Evolutionary conservation across 495 filamentous ascomycete species (phyloP), one percentile per base, ranked within the genome.

Genomic region (Acidomyces sp.): DNA sequence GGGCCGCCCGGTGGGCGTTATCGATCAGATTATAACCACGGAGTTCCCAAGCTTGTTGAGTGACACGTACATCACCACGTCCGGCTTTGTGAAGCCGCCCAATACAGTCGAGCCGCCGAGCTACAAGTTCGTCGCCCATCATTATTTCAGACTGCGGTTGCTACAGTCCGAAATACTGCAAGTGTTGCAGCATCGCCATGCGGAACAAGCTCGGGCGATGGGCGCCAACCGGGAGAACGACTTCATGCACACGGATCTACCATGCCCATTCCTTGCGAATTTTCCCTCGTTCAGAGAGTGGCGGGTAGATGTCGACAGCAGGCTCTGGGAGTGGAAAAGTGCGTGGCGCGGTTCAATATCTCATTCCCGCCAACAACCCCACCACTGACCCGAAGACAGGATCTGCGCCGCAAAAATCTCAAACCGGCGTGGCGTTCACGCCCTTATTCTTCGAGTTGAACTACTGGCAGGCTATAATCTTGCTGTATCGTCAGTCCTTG

Each of bases 401-500:
- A 32, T 72, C 75, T 27, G 79, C 85, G 2, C 88, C 88, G 1
- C 75, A 66, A 2, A 79, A 77, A 45, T 56, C 71, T 16, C 77
- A 92, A 21, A 92, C 80, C 0, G 86, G 86, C 6, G 88, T 96
- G 17, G 71, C 73, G 6, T 95, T 96, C 58, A 80, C 78, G 4
- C 74, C 80, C 6, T 75, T 92, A 34, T 87, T 95, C 48, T 64
- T 95, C 4, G 84, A 94, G 45, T 61, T 96, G 34, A 96, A 96
- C 55, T 96, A 95, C 56, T 96, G 86, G 85, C 88, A 96, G 58
- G 82, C 85, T n/a, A 75, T 95, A 39, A 92, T 96, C 48, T 82
- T 93, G 83, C 72, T 96, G 3, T 96, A 95, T 58, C 70, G 87
- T 39, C 88, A 93, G 52, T 88, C 83, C 54, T 63, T 96, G 34